Conservation (phyloP, 2,329 filamentous ascomycete species). For the Hawksworthiomyces lignivorus region DNA sequence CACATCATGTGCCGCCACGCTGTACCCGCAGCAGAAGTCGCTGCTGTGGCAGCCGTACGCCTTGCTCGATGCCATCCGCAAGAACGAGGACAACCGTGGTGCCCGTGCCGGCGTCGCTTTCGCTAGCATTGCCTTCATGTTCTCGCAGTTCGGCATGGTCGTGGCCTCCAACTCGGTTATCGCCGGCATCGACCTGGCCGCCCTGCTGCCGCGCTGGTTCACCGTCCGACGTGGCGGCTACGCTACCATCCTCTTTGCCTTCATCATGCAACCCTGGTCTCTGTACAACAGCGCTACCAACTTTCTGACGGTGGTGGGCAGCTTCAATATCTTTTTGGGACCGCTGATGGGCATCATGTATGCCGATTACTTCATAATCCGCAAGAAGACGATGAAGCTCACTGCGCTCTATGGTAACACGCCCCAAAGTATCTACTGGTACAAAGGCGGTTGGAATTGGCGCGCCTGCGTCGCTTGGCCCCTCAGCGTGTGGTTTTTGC, state of each 20-base stretch:
- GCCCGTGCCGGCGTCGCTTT: too few relatives aligned
- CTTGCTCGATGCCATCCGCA: too few relatives aligned
- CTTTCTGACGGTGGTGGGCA: constrained; percentile 37
- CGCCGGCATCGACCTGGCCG: constrained; percentile 47
- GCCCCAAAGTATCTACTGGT: constrained; percentile 9
- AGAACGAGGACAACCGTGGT: too few relatives aligned
- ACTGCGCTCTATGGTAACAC: constrained; percentile 13
- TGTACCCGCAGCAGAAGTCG: constrained; percentile 23
- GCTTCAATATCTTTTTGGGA: constrained; percentile 23
- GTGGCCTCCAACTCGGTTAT: constrained; percentile 38
- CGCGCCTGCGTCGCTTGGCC: constrained; percentile 27
- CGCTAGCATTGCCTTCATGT: too few relatives aligned
- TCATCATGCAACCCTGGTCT: constrained; percentile 42
- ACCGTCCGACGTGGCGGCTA: constrained; percentile 48
- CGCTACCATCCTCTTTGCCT: constrained; percentile 35
- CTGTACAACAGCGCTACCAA: constrained; percentile 35
- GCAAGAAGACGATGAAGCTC: constrained; percentile 25
- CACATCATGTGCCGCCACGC: constrained; percentile 18
- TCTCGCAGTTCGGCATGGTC: constrained; percentile 35
- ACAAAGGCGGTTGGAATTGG: constrained; percentile 4
- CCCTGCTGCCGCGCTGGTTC: constrained; percentile 42
- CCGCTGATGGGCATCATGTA: constrained; percentile 3
- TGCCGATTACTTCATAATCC: constrained; percentile 19
- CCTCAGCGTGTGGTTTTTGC: too few relatives aligned
- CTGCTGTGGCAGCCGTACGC: too few relatives aligned